A percentile compares a stretch with the other conserved stretches of the same genome.
phyloP scores from a whole-genome alignment of 228 moss, liverwort and hornwort species.

The Sphagnum fallax region DNA sequence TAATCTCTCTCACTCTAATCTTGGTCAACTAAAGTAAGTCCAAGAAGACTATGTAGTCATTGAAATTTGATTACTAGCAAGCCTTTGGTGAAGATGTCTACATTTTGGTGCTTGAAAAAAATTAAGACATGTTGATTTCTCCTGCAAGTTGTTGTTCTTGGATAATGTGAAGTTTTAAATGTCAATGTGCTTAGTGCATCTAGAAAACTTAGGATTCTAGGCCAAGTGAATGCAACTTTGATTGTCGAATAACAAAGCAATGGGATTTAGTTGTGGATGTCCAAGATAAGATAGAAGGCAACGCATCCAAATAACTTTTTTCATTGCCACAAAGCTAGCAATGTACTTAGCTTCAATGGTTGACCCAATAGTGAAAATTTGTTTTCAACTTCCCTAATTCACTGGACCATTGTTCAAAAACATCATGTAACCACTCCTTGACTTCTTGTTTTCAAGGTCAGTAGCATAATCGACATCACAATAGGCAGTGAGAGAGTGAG shows the following conservation, averaged over 20 bases:
- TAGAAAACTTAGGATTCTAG: constrained; percentile 3
- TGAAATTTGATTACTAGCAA: background rate
- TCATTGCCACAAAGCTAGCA: constrained; percentile 1
- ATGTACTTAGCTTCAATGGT: constrained; percentile 8
- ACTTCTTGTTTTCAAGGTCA: background rate
- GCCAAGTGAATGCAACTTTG: background rate
- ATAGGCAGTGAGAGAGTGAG: background rate
- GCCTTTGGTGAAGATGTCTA: background rate
- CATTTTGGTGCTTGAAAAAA: background rate
- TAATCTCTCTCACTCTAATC: background rate
- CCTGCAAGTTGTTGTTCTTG: background rate
- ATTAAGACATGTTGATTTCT: background rate
- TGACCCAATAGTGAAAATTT: background rate
- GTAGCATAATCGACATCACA: constrained; percentile 2
- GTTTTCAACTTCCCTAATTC: background rate
- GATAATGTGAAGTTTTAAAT: background rate
- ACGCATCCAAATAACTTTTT: constrained; percentile 5
- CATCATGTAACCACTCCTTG: constrained; percentile 1
- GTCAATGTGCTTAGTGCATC: background rate
- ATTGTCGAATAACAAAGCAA: background rate
- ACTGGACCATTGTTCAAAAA: background rate
- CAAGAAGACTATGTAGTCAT: background rate
- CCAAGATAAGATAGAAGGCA: background rate
- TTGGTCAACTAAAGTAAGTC: background rate
- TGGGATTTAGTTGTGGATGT: constrained; percentile 2